phyloP scores from a whole-genome alignment of 768 basidiomycete genomes.

The Mycena vulgaris region DNA sequence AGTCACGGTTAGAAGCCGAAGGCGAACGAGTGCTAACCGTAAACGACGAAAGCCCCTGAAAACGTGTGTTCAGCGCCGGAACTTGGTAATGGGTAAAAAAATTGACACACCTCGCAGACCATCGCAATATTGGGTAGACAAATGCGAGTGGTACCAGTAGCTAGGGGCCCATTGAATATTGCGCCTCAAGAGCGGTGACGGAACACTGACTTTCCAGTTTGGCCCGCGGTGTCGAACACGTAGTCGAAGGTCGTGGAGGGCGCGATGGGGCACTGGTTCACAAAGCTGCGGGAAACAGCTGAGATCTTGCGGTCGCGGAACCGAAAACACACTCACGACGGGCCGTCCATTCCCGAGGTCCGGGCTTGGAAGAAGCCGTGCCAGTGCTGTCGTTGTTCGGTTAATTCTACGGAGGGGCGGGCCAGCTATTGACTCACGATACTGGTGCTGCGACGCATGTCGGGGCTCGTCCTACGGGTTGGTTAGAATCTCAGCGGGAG shows the following conservation, averaged over 20 bases:
- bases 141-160: conserved; percentile 63
- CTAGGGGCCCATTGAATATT: conserved; percentile 46
- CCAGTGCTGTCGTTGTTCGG: conserved; percentile 43
- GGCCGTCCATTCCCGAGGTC: conserved; percentile 54
- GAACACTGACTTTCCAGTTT: conserved; percentile 47
- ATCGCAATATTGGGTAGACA: conserved; percentile 65
- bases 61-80: conserved; percentile 16
- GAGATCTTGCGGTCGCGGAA: background rate
- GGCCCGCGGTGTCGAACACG: conserved; percentile 52
- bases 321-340: conserved; percentile 40
- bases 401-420: background rate
- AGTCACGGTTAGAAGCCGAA: no score
- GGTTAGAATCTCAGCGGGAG: background rate
- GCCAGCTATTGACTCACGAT: conserved; percentile 38
- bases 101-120: conserved; percentile 56
- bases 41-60: conserved; percentile 32
- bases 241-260: conserved; percentile 58
- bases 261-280: conserved; percentile 58
- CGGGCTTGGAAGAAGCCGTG: conserved; percentile 54
- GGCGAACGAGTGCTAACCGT: no score
- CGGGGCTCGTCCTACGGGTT: conserved; percentile 29
- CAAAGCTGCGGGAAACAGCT: background rate
- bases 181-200: conserved; percentile 31
- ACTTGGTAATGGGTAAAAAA: no score
- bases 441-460: conserved; percentile 48